Base-by-base conservation (phyloP, 1,284 basidiomycete genomes). In the Ceratobasidium sp. region DNA sequence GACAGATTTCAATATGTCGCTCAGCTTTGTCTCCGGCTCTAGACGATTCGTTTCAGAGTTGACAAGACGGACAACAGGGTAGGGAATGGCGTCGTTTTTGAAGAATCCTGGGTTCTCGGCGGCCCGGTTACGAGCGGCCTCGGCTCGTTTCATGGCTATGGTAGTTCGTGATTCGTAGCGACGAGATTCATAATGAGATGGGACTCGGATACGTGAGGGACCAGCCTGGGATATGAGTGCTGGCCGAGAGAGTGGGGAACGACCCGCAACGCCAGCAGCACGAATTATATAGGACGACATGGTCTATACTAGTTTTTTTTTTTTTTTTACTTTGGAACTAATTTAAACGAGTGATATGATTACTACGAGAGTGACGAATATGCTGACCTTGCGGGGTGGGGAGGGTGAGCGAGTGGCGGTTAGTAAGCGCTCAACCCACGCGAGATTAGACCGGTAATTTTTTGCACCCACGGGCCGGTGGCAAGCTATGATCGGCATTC, bases 31-130 rank as follows among this genome's bases (percentile, higher is more conserved):
- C 33, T 74, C 74, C n/a, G 75, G 71, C 2, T 59, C 65, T 14
- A 77, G 77, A n/a, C 57, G 51, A 50, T 64, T 72, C 24, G 76
- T 77, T 24, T 77, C 72, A 1, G 69, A 31, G 44, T 79, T 74
- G 45, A 76, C 54, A 36, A 79, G 57, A 17, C 76, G 77, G 9
- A 80, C 79, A 36, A 56, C 7, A 1, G 63, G 22, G 53, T 57
- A 73, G n/a, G 75, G 76, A 44, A 79, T 79, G 19, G 77, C 63
- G 41, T 78, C 75, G 57, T 79, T 78, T 47, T 63, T 69, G 44
- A 71, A 74, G 27, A 51, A 53, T 19, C 56, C 29, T 8, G 69
- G 69, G 19, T 60, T 48, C 36, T 57, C 31, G 56, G 44, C 56
- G 7, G 69, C 69, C 6, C 29, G 56, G 24, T 51, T 57, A 17